Base-by-base conservation (phyloP, 75 land plant species). In the Selaginella moellendorffii region DNA sequence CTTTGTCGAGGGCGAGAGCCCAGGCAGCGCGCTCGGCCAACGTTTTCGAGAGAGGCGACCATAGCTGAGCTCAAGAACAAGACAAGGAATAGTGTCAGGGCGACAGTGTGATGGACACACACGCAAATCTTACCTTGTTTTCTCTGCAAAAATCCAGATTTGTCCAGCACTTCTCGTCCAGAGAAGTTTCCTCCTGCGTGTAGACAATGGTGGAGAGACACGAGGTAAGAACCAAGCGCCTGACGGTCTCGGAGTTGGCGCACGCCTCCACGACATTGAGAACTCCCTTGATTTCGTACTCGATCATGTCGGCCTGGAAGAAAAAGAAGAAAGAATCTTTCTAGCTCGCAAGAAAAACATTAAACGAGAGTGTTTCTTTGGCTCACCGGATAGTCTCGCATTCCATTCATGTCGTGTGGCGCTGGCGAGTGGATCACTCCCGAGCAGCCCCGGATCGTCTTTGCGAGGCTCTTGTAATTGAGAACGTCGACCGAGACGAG, bases 101-200 rank as follows among this genome's bases (percentile, higher is more conserved):
- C 46, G 14, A 5, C 10, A 36, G 10, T 36, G 46, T 36, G 14
- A 36, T 36, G 5, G 46, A 5, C 46, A 5, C 46, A 36, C 46
- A n/a, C n/a, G n/a, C n/a, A n/a, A 8, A 8, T 18, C 17, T 56
- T 61, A 25, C 65, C 65, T 66, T 66, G 18, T 66, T 66, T 56
- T 66, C 66, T 24, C 68, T 59, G 26, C 68, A 66, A 1, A 66
- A 66, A 1, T 66, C 68, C 30, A 26, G 68, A 12, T 66, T 66
- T 1, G 68, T 66, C 68, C 65, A 66, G 68, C 68, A 66, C 17
- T 27, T 66, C 29, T 66, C 68, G 24, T 66, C 68, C 26, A 66
- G 10, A 66, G 28, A 18, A 25, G 24, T 23, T 2, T 61, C 66
- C 2, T 26, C 28, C 9, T 27, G 22, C 24, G 18, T 9, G n/a